Evolutionary conservation across 768 basidiomycete genomes (phyloP).

Genomic region (Boletus insuetus): DNA sequence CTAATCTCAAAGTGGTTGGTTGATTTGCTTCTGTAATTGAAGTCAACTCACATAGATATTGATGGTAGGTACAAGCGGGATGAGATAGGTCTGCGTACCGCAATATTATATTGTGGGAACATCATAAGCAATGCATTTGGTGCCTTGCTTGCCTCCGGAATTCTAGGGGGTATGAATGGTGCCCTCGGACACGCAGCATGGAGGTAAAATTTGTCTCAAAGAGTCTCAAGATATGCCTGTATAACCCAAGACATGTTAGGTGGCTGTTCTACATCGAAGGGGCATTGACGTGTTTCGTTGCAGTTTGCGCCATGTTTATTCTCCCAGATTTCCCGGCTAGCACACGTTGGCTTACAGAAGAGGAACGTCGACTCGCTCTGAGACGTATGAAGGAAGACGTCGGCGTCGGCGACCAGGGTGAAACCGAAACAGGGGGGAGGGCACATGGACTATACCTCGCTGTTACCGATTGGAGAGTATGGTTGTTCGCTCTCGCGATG

Average conservation of each 20-base stretch:
- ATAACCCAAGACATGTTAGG: constrained; percentile 25
- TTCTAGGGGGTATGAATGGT: constrained; percentile 47
- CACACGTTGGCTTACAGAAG: constrained; percentile 35
- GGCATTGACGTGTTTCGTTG: constrained; percentile 43
- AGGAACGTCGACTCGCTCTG: constrained; percentile 47
- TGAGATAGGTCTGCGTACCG: constrained; percentile 44
- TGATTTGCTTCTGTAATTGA: constrained; percentile 28
- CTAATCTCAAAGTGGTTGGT: constrained; percentile 33
- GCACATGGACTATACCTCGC: constrained; percentile 54
- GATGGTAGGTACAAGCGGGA: constrained; percentile 40
- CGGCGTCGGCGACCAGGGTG: constrained; percentile 52
- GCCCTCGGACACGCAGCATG: constrained; percentile 49
- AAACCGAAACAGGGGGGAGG: constrained; percentile 40
- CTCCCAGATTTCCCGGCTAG: constrained; percentile 49
- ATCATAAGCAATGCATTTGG: constrained; percentile 57
- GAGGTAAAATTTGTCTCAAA: constrained; percentile 34
- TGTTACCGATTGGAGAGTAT: constrained; percentile 78
- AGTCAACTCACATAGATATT: constrained; percentile 22
- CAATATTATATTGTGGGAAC: constrained; percentile 49
- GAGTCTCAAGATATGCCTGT: background rate
- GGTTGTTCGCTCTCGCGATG: constrained; percentile 64
- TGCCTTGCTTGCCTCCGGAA: constrained; percentile 46
- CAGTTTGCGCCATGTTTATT: constrained; percentile 43
- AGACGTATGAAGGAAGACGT: constrained; percentile 63
- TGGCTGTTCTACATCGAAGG: constrained; percentile 53